These are phyloP conservation scores for Gryganskiella cystojenkinii DNA, from an alignment of 192 early-diverging fungal genomes.

Conservation along the genomic window DNA sequence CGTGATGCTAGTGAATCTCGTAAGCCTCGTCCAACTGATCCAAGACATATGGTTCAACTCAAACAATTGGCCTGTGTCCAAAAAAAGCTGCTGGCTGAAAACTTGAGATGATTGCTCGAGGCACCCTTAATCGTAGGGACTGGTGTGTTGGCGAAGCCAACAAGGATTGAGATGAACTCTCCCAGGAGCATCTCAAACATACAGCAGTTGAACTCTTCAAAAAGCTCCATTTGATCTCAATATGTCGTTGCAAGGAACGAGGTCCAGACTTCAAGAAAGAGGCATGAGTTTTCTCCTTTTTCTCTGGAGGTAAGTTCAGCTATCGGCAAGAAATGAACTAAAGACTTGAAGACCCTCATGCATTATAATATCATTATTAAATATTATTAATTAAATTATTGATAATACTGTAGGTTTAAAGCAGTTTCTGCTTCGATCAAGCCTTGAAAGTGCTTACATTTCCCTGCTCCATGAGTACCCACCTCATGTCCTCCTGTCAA, in stretches of 20 bases:
- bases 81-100: constrained; percentile 15
- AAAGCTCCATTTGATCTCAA: constrained; percentile 14
- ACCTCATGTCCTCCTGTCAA: constrained; percentile 4
- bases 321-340: constrained; percentile 1
- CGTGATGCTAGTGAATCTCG: too few species aligned
- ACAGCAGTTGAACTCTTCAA: constrained; percentile 16
- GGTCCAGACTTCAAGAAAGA: constrained; percentile 7
- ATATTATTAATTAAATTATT: background rate
- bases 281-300: constrained; percentile 10
- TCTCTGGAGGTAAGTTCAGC: constrained; percentile 10
- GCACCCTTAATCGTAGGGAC: constrained; percentile 13
- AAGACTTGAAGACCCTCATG: background rate
- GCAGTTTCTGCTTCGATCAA: constrained; percentile 11
- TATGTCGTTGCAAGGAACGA: constrained; percentile 7
- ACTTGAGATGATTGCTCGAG: constrained; percentile 18
- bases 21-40: too few species aligned
- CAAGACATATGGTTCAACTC: too few species aligned
- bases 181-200: constrained; percentile 1
- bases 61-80: too few species aligned
- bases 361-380: constrained; percentile 4
- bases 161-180: constrained; percentile 13
- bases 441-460: background rate
- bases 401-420: constrained; percentile 10
- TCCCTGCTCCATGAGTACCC: constrained; percentile 13
- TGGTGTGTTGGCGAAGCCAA: constrained; percentile 17